These are phyloP conservation scores for Dipodascus geniculatus DNA, from an alignment of 805 yeast species.

Conservation along the genomic window DNA sequence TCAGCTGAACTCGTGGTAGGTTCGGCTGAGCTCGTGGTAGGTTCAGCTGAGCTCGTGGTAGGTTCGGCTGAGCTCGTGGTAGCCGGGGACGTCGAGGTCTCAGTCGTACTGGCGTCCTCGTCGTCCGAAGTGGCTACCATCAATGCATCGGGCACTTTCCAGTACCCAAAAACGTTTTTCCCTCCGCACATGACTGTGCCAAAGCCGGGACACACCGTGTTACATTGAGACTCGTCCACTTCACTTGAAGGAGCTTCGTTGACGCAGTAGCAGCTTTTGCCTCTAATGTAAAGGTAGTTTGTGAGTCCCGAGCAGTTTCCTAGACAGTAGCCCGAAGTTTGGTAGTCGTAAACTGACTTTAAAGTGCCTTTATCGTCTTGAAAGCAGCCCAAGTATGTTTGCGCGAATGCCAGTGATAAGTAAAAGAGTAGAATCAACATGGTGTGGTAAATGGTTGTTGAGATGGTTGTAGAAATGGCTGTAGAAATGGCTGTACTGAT, in stretches of 20 bases:
- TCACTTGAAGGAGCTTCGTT: neutral
- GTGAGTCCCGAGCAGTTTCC: neutral
- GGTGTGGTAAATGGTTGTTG: too few species aligned
- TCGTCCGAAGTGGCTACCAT: too few species aligned
- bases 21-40: too few species aligned
- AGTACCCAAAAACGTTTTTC: neutral
- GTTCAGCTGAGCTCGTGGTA: too few species aligned
- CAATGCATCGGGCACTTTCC: neutral
- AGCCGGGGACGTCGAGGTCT: too few species aligned
- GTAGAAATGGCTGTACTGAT: too few species aligned
- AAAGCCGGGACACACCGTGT: neutral
- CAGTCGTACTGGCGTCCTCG: neutral
- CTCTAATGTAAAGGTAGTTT: neutral
- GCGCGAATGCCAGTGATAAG: neutral
- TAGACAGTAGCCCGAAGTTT: neutral
- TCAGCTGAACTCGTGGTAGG: too few species aligned
- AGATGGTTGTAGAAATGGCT: too few species aligned
- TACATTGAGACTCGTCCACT: neutral
- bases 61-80: too few species aligned
- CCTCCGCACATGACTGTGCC: neutral
- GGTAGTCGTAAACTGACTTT: neutral
- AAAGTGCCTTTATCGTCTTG: neutral
- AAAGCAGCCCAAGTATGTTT: neutral
- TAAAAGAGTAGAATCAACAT: neutral
- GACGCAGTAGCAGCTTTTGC: neutral